phyloP scores from a whole-genome alignment of 1,284 basidiomycete species.

The Puccinia polysora region DNA sequence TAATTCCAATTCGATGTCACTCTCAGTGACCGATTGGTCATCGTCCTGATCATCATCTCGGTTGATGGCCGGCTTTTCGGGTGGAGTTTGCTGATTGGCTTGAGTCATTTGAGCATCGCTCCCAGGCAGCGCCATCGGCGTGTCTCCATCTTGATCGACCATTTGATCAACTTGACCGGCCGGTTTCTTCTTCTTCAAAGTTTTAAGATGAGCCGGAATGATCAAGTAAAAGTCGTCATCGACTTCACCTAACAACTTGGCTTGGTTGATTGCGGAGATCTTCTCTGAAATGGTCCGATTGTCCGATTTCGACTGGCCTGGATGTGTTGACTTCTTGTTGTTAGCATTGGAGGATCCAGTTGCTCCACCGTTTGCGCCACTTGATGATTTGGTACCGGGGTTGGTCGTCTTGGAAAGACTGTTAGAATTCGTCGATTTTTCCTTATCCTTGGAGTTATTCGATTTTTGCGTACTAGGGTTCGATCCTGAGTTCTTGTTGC shows the following conservation, averaged over 20 bases:
- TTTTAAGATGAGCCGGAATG: background rate
- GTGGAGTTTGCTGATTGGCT: too few species aligned
- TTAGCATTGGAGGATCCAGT: background rate
- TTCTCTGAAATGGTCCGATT: constrained; percentile 16
- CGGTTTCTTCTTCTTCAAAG: background rate
- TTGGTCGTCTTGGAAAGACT: background rate
- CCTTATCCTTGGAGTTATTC: constrained; percentile 12
- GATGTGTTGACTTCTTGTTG: background rate
- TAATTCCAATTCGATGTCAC: constrained; percentile 24
- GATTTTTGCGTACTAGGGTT: background rate
- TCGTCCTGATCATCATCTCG: background rate
- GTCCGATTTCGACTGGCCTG: constrained; percentile 1
- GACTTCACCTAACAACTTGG: constrained; percentile 27
- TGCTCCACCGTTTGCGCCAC: background rate
- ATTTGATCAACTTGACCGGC: background rate
- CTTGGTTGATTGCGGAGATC: constrained; percentile 25
- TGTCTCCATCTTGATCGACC: constrained; percentile 4
- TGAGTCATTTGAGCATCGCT: too few species aligned
- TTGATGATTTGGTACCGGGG: background rate
- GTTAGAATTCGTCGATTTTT: background rate
- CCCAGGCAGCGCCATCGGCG: constrained; percentile 1
- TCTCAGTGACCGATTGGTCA: constrained; percentile 1
- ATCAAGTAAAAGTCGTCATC: constrained; percentile 32
- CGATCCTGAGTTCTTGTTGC: constrained; percentile 7
- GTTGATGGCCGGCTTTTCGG: background rate